These are phyloP conservation scores for Chiua virens DNA, from an alignment of 768 basidiomycete species.

Conservation along the genomic window DNA sequence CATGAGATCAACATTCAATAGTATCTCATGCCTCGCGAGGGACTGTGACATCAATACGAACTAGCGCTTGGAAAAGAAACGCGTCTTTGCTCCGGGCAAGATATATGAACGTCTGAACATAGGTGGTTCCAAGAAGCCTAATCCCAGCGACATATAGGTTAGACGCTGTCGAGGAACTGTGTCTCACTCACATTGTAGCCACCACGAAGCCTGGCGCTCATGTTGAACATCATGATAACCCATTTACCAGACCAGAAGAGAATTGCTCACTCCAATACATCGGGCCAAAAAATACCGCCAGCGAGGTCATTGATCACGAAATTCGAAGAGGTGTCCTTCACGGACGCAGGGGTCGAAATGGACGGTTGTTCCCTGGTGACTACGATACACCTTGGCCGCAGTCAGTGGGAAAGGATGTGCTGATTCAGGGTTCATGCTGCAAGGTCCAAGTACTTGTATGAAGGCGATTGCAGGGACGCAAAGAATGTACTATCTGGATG, in stretches of 20 bases:
- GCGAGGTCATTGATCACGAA: not conserved
- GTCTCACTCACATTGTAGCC: slow-evolving; percentile 3
- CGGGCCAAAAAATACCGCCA: not conserved
- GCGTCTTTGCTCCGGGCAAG: not conserved
- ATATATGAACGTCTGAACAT: slow-evolving; percentile 7
- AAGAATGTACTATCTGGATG: no score
- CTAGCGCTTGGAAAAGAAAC: slow-evolving; percentile 1
- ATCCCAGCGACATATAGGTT: not conserved
- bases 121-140: slow-evolving; percentile 6
- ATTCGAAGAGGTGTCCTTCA: not conserved
- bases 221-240: not conserved
- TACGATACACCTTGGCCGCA: no score
- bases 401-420: no score
- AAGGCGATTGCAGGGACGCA: no score
- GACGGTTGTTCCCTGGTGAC: no score
- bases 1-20: not conserved
- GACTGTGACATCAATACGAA: not conserved
- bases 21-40: not conserved
- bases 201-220: slow-evolving; percentile 5
- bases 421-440: no score
- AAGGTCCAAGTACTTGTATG: no score
- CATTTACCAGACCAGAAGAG: not conserved
- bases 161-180: not conserved
- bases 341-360: no score
- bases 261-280: slow-evolving; percentile 8